Conservation (phyloP, 1,139 yeast species). For the Scheffersomyces parashehatae region DNA sequence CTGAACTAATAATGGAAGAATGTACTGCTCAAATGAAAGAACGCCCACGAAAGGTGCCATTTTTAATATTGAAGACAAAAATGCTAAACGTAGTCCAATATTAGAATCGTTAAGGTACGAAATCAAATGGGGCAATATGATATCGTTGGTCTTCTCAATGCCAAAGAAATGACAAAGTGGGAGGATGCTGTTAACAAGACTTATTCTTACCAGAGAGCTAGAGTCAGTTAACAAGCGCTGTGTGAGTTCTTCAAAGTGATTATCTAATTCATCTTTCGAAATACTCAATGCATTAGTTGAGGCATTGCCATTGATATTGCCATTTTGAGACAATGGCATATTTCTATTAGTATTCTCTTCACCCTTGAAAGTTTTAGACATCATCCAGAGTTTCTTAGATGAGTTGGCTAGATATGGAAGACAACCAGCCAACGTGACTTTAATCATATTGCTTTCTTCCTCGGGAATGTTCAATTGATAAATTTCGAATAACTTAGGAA, state of each 20-base stretch:
- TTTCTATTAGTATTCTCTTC: conserved; percentile 14
- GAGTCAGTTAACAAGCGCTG: conserved; percentile 69
- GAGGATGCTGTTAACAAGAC: conserved; percentile 66
- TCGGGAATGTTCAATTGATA: conserved; percentile 23
- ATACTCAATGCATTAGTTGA: conserved; percentile 18
- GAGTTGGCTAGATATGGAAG: conserved; percentile 68
- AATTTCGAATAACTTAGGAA: conserved; percentile 65
- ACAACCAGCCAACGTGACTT: conserved; percentile 70
- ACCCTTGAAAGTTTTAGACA: conserved; percentile 58
- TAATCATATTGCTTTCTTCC: conserved; percentile 46
- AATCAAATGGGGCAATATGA: conserved; percentile 84
- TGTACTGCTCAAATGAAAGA: conserved; percentile 80
- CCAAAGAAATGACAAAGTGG: conserved; percentile 85
- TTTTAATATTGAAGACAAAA: conserved; percentile 75
- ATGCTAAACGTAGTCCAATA: conserved; percentile 63
- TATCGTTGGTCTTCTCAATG: conserved; percentile 81
- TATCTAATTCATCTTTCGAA: conserved; percentile 31
- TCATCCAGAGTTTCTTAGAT: conserved; percentile 64
- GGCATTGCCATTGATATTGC: conserved; percentile 6
- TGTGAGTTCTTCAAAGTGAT: conserved; percentile 64
- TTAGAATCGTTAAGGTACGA: conserved; percentile 80
- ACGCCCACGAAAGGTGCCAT: conserved; percentile 82
- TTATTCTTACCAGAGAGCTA: conserved; percentile 64
- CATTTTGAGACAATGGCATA: conserved; percentile 4
- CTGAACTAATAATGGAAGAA: conserved; percentile 80